These are phyloP conservation scores for Adenanthera pavonina DNA, from an alignment of 306 rosid genomes.

Conservation along the genomic window DNA sequence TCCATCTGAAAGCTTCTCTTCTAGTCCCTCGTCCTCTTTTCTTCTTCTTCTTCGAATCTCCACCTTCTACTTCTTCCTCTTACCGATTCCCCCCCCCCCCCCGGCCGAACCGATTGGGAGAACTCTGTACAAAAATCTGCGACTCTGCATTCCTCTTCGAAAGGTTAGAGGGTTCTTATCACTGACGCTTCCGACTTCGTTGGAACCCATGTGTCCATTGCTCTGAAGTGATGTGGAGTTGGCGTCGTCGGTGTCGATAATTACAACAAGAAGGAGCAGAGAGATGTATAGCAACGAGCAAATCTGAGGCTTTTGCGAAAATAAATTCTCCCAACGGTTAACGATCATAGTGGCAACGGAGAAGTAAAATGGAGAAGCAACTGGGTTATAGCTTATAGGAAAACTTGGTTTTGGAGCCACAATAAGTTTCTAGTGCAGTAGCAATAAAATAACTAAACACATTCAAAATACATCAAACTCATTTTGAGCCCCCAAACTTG, in stretches of 20 bases:
- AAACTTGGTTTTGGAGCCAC: no score
- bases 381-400: no score
- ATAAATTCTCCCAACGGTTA: no score
- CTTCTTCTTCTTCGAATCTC: slow-evolving; percentile 29
- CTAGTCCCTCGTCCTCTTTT: slow-evolving; percentile 24
- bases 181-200: slow-evolving; percentile 57
- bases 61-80: neutral
- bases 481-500: no score
- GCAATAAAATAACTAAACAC: no score
- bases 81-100: slow-evolving; percentile 49
- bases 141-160: neutral
- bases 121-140: slow-evolving; percentile 5
- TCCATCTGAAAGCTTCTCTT: slow-evolving; percentile 36
- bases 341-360: no score
- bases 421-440: no score
- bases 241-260: slow-evolving; percentile 54
- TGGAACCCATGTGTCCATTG: slow-evolving; percentile 47
- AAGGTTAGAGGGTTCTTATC: slow-evolving; percentile 26
- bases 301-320: no score
- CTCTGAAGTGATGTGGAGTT: slow-evolving; percentile 45
- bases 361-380: no score
- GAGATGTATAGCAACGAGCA: no score
- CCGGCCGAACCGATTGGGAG: slow-evolving; percentile 37
- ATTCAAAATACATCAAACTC: no score
- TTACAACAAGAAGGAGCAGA: slow-evolving; percentile 17